These are phyloP conservation scores for Stenogyne calaminthoides DNA, from an alignment of 305 asterid species.

Conservation along the genomic window DNA sequence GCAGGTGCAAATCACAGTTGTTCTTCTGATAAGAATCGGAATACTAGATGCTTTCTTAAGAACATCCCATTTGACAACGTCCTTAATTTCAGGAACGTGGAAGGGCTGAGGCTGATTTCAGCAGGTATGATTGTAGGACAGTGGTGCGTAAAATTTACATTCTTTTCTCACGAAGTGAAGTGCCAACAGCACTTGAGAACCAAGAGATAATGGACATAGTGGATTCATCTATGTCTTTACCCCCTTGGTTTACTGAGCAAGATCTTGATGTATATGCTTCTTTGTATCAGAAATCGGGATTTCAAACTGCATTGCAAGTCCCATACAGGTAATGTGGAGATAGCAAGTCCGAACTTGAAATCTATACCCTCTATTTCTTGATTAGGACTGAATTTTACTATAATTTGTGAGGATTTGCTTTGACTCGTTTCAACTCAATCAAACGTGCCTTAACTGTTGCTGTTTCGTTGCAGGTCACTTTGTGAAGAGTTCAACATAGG, in stretches of 20 bases:
- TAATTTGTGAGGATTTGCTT: background rate
- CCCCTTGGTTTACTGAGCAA: constrained; percentile 57
- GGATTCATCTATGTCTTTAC: constrained; percentile 53
- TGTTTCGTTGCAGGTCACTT: background rate
- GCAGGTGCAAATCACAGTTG: constrained; percentile 37
- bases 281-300: constrained; percentile 58
- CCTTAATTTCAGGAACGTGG: constrained; percentile 43
- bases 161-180: constrained; percentile 49
- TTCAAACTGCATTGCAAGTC: constrained; percentile 62
- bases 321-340: constrained; percentile 56
- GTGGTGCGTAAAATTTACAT: constrained; percentile 51
- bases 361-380: background rate
- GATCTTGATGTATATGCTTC: constrained; percentile 55
- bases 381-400: background rate
- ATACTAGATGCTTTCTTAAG: background rate
- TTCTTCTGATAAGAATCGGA: background rate
- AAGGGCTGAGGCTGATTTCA: constrained; percentile 56
- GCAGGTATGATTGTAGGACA: constrained; percentile 43
- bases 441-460: background rate
- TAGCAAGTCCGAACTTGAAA: background rate
- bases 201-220: constrained; percentile 71
- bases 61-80: background rate
- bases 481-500: constrained; percentile 33
- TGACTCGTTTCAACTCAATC: background rate
- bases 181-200: constrained; percentile 51